Conservation (phyloP, 192 early-diverging fungal genomes). For the Dimargaris cristalligena region DNA sequence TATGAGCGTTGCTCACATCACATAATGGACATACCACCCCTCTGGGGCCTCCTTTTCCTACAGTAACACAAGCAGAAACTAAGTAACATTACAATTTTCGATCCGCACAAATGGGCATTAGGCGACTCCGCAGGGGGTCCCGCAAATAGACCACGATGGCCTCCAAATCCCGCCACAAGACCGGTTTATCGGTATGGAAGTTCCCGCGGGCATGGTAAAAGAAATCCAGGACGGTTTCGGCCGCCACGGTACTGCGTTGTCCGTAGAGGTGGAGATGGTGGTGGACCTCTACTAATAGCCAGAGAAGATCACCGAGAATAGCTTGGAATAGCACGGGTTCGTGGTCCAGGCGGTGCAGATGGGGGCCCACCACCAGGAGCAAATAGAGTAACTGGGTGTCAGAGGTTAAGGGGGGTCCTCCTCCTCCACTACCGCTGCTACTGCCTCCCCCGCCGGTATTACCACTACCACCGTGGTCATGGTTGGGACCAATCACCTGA, state of each 20-base stretch:
- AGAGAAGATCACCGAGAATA: slow-evolving; percentile 19
- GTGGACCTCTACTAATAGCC: slow-evolving; percentile 23
- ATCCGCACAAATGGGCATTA: neutral
- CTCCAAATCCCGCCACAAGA: slow-evolving; percentile 4
- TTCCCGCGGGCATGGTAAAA: slow-evolving; percentile 29
- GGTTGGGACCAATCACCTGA: too few species aligned
- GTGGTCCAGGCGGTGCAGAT: slow-evolving; percentile 48
- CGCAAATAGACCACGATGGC: neutral
- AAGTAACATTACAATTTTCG: neutral
- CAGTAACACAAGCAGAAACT: neutral
- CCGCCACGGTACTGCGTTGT: slow-evolving; percentile 18
- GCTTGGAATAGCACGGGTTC: slow-evolving; percentile 22
- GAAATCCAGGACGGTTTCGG: slow-evolving; percentile 32
- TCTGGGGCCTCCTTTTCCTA: neutral
- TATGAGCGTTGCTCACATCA: neutral
- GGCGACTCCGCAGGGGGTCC: neutral
- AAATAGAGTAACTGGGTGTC: slow-evolving; percentile 58
- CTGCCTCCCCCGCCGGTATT: too few species aligned
- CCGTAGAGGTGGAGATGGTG: slow-evolving; percentile 15
- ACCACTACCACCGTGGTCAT: too few species aligned
- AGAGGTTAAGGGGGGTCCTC: slow-evolving; percentile 34
- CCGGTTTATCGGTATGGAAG: slow-evolving; percentile 20
- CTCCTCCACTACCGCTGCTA: too few species aligned
- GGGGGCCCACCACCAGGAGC: slow-evolving; percentile 50
- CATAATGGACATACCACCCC: neutral